Evolutionary conservation across 257 asterid species (phyloP), one percentile per base, ranked within the genome.

Genomic region (Jasminum sambac): DNA sequence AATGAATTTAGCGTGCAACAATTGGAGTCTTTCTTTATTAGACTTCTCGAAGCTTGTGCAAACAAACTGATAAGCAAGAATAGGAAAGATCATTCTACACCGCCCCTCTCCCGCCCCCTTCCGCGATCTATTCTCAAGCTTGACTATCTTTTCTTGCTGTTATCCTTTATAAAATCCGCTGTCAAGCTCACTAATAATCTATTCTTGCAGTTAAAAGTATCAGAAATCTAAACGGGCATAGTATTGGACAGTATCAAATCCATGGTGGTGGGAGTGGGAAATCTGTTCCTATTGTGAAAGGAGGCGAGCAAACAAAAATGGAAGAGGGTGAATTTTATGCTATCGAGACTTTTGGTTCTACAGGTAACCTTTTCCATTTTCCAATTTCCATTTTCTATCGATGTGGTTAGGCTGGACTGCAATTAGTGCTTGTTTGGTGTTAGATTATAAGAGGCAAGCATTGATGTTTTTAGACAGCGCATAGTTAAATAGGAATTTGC

Each of bases 211-310:
- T 95, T 46, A 95, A 91, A 78, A 95, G 99, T 69, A 90, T 95
- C 74, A 88, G 98, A 66, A 95, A 95, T 78, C 80, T 95, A 81
- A 95, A 95, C 63, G 99, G 99, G 73, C 99, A 95, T 78, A 95
- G 97, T 73, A 86, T 95, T 65, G 96, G 96, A 74, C 87, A 71
- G 12, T 95, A 95, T 79, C 98, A 95, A 82, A 95, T 95, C 77
- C 99, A 95, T 71, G 99, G n/a, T n/a, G n/a, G n/a, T n/a, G n/a
- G n/a, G n/a, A n/a, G 95, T 19, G 99, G 93, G n/a, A 95, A 95
- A 75, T 95, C 98, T 68, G 99, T 95, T 76, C 99, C 99, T 17
- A 95, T 88, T 38, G 98, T 95, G 36, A 95, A 95, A 83, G 98
- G 99, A 80, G 98, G 99, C 68, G 98, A 88, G 73, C 97, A 95